phyloP scores from a whole-genome alignment of 2,329 filamentous ascomycete species.

The Periconia sp. region DNA sequence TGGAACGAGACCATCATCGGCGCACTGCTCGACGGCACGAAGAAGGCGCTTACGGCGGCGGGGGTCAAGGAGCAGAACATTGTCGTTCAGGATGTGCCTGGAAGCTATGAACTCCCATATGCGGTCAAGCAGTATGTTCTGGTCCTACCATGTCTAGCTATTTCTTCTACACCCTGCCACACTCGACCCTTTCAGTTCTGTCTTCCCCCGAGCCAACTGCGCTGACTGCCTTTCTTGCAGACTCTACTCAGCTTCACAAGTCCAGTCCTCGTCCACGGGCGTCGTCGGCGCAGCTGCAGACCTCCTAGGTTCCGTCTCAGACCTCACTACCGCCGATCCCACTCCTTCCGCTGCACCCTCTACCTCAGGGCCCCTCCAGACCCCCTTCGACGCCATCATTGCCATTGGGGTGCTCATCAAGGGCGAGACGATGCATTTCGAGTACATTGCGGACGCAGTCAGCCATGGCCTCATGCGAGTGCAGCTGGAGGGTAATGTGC shows the following conservation, averaged over 20 bases:
- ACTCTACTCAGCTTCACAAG: constrained; percentile 83
- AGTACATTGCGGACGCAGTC: constrained; percentile 94
- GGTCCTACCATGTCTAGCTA: too few relatives aligned
- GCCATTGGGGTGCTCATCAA: constrained; percentile 97
- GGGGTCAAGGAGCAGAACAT: constrained; percentile 91
- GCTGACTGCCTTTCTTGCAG: constrained; percentile 54
- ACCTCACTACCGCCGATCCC: constrained; percentile 51
- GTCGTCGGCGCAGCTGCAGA: constrained; percentile 74
- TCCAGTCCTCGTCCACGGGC: constrained; percentile 69
- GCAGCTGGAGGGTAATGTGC: constrained; percentile 85
- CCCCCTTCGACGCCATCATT: constrained; percentile 89
- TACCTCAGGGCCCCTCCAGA: constrained; percentile 50
- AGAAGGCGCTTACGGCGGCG: constrained; percentile 74
- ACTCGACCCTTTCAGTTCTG: background rate
- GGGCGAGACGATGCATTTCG: constrained; percentile 99
- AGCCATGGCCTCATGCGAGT: constrained; percentile 93
- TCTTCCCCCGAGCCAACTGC: background rate
- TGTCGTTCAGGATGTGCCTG: constrained; percentile 85
- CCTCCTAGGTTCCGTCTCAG: constrained; percentile 73
- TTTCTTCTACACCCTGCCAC: background rate
- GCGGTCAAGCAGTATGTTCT: constrained; percentile 77
- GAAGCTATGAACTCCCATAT: constrained; percentile 92
- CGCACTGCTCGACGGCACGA: constrained; percentile 80
- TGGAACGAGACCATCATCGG: constrained; percentile 94
- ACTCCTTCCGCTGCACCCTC: constrained; percentile 29